Evolutionary conservation across 2,329 filamentous ascomycete genomes (phyloP).

Genomic region (Nothopassalora personata): DNA sequence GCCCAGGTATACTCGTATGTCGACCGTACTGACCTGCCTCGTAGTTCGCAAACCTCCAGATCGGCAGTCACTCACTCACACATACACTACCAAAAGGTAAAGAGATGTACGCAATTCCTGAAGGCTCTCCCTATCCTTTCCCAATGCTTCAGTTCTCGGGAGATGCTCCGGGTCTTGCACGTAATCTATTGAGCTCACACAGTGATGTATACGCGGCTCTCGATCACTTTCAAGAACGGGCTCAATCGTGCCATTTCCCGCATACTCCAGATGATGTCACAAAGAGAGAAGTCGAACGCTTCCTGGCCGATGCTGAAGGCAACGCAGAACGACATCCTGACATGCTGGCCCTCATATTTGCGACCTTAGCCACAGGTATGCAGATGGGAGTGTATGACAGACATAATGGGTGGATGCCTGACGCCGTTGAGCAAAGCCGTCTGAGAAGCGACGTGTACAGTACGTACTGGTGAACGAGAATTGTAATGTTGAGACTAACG

Average conservation of each 20-base stretch:
- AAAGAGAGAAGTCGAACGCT: constrained; percentile 41
- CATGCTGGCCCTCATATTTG: constrained; percentile 46
- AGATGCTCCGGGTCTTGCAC: constrained; percentile 21
- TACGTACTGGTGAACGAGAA: constrained; percentile 28
- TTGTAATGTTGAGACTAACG: not conserved
- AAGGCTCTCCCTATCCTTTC: constrained; percentile 39
- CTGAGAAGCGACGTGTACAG: constrained; percentile 42
- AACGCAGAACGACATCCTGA: constrained; percentile 44
- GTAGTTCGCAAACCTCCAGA: constrained; percentile 40
- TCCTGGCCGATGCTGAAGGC: constrained; percentile 37
- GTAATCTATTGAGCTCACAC: constrained; percentile 35
- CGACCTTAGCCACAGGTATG: constrained; percentile 43
- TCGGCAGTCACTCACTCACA: constrained; percentile 39
- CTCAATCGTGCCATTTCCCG: constrained; percentile 42
- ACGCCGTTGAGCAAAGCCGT: constrained; percentile 34
- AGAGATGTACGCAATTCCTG: constrained; percentile 38
- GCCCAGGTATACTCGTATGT: not conserved
- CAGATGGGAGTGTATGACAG: constrained; percentile 44
- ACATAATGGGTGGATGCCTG: constrained; percentile 37
- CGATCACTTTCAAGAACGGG: constrained; percentile 39
- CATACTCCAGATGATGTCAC: constrained; percentile 42
- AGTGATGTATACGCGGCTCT: constrained; percentile 39
- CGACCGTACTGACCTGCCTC: constrained; percentile 11
- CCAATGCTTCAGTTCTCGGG: constrained; percentile 34
- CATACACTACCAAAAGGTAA: constrained; percentile 36